Evolutionary conservation across 345 rosid species (phyloP).

Genomic region (Alliaria petiolata): DNA sequence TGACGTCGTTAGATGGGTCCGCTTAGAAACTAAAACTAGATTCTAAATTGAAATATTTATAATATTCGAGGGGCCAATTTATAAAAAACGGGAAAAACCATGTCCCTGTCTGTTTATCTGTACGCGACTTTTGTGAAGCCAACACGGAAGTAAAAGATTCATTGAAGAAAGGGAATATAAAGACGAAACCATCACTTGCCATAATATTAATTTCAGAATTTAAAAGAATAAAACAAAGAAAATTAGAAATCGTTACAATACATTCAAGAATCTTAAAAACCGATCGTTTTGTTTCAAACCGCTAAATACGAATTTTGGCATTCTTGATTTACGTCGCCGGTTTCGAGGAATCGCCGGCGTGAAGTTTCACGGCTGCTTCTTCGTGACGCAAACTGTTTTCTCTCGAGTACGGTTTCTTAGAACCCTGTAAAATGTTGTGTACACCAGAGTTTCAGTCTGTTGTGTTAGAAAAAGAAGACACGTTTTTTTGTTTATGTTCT

Average conservation of each 20-base stretch:
- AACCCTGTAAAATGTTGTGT: conserved; percentile 56
- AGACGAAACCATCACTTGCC: conserved; percentile 28
- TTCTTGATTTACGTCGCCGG: conserved; percentile 14
- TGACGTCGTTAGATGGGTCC: conserved; percentile 34
- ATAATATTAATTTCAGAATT: neutral
- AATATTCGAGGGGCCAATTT: conserved; percentile 13
- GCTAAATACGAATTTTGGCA: neutral
- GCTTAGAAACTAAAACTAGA: conserved; percentile 2
- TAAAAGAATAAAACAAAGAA: neutral
- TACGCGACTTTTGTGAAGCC: conserved; percentile 24
- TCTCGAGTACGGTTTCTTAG: conserved; percentile 65
- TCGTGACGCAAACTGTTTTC: conserved; percentile 80
- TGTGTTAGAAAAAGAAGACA: neutral
- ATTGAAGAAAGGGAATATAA: neutral
- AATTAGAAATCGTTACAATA: neutral
- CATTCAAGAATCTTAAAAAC: conserved; percentile 1
- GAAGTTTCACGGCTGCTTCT: conserved; percentile 27
- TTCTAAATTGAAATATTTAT: neutral
- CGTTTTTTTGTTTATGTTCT: conserved; percentile 11
- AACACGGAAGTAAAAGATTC: conserved; percentile 27
- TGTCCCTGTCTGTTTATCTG: conserved; percentile 18
- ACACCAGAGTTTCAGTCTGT: neutral
- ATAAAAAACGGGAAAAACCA: conserved; percentile 2
- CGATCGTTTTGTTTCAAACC: neutral
- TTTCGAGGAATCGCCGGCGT: conserved; percentile 26